phyloP scores from a whole-genome alignment of 805 yeast species.

The Yarrowia bubula region DNA sequence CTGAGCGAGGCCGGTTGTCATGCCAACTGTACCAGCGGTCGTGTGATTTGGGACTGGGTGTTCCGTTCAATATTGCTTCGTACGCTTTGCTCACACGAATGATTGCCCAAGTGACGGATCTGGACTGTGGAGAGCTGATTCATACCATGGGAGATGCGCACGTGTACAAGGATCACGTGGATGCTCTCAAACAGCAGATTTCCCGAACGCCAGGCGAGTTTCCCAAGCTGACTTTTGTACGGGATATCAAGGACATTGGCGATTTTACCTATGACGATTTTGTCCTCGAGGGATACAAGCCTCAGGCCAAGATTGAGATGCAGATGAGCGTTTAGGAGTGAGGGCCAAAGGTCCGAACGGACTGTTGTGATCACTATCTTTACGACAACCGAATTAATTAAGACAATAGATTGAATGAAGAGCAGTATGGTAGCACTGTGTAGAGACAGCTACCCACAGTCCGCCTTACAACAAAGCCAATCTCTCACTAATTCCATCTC shows the following conservation, averaged over 20 bases:
- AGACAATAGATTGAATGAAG: too few relatives aligned
- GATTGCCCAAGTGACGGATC: slow-evolving; percentile 93
- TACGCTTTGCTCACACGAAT: slow-evolving; percentile 88
- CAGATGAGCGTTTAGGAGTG: slow-evolving; percentile 98
- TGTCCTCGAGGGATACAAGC: slow-evolving; percentile 73
- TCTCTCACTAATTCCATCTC: too few relatives aligned
- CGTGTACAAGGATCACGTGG: slow-evolving; percentile 89
- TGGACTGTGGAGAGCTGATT: slow-evolving; percentile 93
- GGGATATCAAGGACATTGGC: slow-evolving; percentile 71
- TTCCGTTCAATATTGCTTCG: slow-evolving; percentile 96
- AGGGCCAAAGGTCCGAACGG: too few relatives aligned
- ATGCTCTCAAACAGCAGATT: slow-evolving; percentile 80
- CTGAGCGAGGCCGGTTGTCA: slow-evolving; percentile 63
- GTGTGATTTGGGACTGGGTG: slow-evolving; percentile 99
- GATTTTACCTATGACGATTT: slow-evolving; percentile 89
- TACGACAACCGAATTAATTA: too few relatives aligned
- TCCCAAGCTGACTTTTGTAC: slow-evolving; percentile 72
- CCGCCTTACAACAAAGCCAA: not conserved
- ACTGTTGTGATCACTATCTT: too few relatives aligned
- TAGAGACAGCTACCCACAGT: too few relatives aligned
- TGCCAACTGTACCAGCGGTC: slow-evolving; percentile 93
- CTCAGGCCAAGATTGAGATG: slow-evolving; percentile 85
- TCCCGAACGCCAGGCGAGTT: slow-evolving; percentile 71
- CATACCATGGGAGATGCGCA: slow-evolving; percentile 98
- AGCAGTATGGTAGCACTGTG: too few relatives aligned